Evolutionary conservation across 345 rosid species (phyloP).

Genomic region (Populus pruinosa): DNA sequence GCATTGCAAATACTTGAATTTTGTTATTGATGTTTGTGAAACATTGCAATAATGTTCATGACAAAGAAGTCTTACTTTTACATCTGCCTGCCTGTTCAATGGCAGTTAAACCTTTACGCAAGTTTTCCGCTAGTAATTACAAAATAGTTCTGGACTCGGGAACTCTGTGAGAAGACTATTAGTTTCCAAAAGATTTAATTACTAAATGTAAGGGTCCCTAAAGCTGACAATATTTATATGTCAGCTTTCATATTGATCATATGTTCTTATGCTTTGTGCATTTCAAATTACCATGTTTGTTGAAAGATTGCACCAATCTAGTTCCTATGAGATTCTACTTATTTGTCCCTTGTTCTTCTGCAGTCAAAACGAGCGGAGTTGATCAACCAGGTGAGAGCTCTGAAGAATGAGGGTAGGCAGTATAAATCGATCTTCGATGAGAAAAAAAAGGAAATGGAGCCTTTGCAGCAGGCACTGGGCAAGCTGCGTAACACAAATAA

Average conservation of each 20-base stretch:
- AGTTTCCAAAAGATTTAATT: not conserved
- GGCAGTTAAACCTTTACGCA: not conserved
- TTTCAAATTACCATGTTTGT: not conserved
- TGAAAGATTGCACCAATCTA: not conserved
- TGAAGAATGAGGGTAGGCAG: conserved; percentile 34
- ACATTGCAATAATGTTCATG: not conserved
- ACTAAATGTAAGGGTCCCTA: not conserved
- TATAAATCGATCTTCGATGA: conserved; percentile 47
- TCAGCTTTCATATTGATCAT: not conserved
- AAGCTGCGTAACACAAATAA: conserved; percentile 53
- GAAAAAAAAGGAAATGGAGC: conserved; percentile 77
- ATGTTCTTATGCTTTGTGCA: not conserved
- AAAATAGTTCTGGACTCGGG: not conserved
- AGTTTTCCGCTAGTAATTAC: not conserved
- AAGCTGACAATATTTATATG: not conserved
- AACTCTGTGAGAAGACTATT: not conserved
- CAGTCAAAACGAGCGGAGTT: conserved; percentile 52
- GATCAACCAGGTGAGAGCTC: conserved; percentile 35
- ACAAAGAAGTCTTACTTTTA: not conserved
- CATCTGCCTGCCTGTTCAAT: not conserved
- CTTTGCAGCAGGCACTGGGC: conserved; percentile 84
- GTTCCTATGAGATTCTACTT: not conserved
- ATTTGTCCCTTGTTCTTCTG: conserved; percentile 1
- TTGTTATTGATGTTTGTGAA: not conserved
- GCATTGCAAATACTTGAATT: not conserved